Conservation (phyloP, 192 early-diverging fungal genomes). For the Rhizoclosmatium globosum region DNA sequence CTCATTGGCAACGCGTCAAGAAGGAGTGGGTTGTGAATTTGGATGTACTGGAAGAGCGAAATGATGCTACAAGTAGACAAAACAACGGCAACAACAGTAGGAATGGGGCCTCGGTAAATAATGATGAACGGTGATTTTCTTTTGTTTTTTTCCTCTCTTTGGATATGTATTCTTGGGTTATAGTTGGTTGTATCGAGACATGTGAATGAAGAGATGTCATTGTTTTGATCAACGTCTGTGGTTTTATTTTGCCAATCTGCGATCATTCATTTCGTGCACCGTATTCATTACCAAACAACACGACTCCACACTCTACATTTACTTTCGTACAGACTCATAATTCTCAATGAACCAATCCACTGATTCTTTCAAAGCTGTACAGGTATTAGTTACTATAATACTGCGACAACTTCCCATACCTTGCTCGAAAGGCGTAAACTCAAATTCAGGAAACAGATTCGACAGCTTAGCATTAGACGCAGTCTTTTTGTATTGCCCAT, state of each 20-base stretch:
- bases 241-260: no score
- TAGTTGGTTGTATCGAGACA: no score
- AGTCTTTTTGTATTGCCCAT: conserved; percentile 88
- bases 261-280: no score
- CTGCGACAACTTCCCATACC: conserved; percentile 43
- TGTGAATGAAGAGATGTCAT: no score
- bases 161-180: background rate
- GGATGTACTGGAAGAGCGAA: conserved; percentile 89
- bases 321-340: conserved; percentile 39
- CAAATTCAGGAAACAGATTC: conserved; percentile 74
- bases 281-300: no score
- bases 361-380: conserved; percentile 68
- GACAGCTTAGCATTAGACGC: conserved; percentile 81
- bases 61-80: background rate
- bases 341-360: conserved; percentile 80
- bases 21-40: conserved; percentile 89
- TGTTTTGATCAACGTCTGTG: no score
- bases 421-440: conserved; percentile 80
- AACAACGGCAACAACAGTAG: background rate
- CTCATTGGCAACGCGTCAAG: conserved; percentile 86
- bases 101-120: background rate
- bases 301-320: background rate
- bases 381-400: background rate
- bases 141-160: background rate
- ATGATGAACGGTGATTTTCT: background rate